A percentile compares a stretch with the other conserved stretches of the same genome.
Evolutionary conservation across 169 alveolate species (phyloP).

Genomic region (Pseudocohnilembus persalinus): DNA sequence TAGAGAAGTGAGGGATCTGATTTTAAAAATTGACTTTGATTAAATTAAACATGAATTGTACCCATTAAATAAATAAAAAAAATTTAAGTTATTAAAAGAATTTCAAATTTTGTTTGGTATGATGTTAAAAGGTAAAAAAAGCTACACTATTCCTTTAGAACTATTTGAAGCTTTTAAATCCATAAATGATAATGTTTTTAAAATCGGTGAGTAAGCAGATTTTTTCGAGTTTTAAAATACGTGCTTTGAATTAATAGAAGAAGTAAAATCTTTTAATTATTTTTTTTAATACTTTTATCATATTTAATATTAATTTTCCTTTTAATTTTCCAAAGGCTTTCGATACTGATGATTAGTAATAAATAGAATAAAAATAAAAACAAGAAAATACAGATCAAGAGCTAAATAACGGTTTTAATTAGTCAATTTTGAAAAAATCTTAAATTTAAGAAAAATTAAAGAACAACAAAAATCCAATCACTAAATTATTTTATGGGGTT

Average conservation of each 20-base stretch:
- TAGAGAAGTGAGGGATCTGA: neutral
- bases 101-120: slow-evolving; percentile 13
- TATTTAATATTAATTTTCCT: no score
- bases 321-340: neutral
- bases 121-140: slow-evolving; percentile 10
- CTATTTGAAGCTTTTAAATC: slow-evolving; percentile 1
- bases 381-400: neutral
- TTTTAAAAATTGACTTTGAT: neutral
- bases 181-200: slow-evolving; percentile 17
- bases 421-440: neutral
- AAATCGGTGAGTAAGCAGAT: slow-evolving; percentile 21
- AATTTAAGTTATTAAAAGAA: neutral
- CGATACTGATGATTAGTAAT: neutral
- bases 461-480: slow-evolving; percentile 9
- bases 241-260: slow-evolving; percentile 8
- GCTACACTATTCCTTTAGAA: neutral
- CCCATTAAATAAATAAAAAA: neutral
- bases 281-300: no score
- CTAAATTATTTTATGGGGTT: slow-evolving; percentile 9
- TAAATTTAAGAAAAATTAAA: neutral
- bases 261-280: neutral
- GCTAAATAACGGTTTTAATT: neutral
- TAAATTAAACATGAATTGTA: neutral
- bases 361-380: neutral
- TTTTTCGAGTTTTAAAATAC: slow-evolving; percentile 24